phyloP scores from a whole-genome alignment of 192 early-diverging fungal genomes.

The Backusella tarrabulga region DNA sequence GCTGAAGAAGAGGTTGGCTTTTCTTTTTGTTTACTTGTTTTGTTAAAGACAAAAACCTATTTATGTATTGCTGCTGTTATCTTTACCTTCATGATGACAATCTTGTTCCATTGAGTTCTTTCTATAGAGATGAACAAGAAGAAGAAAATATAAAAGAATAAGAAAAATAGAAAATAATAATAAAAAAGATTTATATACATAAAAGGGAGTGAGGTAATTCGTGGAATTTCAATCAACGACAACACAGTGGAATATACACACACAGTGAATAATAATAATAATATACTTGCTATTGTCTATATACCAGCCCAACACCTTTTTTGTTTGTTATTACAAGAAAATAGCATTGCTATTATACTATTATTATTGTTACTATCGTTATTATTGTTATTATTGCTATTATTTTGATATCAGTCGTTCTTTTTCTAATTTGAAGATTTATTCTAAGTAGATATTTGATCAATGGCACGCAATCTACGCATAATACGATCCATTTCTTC shows the following conservation, averaged over 20 bases:
- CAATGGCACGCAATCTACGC: conserved; percentile 21
- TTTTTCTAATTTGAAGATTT: neutral
- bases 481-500: conserved; percentile 29
- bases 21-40: neutral
- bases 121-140: neutral
- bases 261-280: no score
- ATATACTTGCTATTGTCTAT: no score
- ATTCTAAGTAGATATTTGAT: neutral
- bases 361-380: no score
- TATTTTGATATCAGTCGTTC: no score
- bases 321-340: no score
- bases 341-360: no score
- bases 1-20: neutral
- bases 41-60: neutral
- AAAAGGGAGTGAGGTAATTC: neutral
- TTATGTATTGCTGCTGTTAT: neutral
- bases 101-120: neutral
- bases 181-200: neutral
- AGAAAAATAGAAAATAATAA: neutral
- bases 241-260: no score
- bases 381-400: no score
- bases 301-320: no score
- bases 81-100: neutral
- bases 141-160: neutral
- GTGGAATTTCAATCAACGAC: neutral